Evolutionary conservation across 208 protist genomes (phyloP).

Genomic region (Strigomonas galati): DNA sequence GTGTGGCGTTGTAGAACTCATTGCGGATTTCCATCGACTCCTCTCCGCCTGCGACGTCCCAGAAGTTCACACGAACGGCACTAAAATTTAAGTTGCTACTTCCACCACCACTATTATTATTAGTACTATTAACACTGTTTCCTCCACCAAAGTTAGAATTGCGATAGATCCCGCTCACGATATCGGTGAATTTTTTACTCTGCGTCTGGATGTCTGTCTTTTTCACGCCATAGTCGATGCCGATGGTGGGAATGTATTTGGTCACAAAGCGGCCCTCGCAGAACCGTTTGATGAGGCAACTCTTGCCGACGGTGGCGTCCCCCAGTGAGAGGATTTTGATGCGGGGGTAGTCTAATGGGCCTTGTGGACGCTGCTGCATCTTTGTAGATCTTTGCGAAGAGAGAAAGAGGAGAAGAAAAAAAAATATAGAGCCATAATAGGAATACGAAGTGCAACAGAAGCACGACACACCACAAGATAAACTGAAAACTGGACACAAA

Average conservation of each 20-base stretch:
- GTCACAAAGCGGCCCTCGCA: constrained; percentile 95
- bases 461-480: not conserved
- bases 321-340: constrained; percentile 93
- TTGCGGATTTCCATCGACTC: constrained; percentile 92
- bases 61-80: constrained; percentile 94
- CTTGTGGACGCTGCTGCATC: constrained; percentile 2
- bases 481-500: constrained; percentile 13
- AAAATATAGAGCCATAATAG: not conserved
- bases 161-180: not conserved
- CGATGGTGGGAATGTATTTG: constrained; percentile 97
- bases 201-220: constrained; percentile 44
- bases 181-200: constrained; percentile 11
- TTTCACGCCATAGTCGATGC: constrained; percentile 97
- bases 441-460: constrained; percentile 11
- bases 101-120: constrained; percentile 7
- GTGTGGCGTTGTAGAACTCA: constrained; percentile 95
- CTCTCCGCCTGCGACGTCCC: constrained; percentile 91
- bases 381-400: constrained; percentile 8
- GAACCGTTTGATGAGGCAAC: constrained; percentile 95
- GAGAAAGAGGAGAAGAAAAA: constrained; percentile 6
- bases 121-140: constrained; percentile 7
- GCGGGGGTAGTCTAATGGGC: constrained; percentile 44
- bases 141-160: not conserved
- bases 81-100: constrained; percentile 4
- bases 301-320: constrained; percentile 90